Conservation (phyloP, 768 basidiomycete genomes). For the Mycena olivaceomarginata region DNA sequence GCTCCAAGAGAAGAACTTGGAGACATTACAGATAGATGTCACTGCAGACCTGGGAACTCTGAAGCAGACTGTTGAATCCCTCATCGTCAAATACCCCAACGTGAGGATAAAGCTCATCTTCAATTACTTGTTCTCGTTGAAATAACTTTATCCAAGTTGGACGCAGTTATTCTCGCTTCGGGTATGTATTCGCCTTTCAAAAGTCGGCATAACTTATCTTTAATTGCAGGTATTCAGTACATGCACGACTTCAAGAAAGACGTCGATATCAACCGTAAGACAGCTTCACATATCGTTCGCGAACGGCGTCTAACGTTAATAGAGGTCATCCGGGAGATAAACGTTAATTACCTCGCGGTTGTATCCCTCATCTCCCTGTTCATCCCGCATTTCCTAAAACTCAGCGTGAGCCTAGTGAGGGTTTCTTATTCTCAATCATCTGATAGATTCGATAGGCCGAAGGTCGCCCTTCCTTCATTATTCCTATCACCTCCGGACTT, state of each 20-base stretch:
- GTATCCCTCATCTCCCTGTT: constrained; percentile 69
- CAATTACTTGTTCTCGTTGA: background rate
- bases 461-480: constrained; percentile 68
- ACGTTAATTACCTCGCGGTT: constrained; percentile 73
- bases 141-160: constrained; percentile 61
- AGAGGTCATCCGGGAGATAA: constrained; percentile 69
- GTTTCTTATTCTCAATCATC: background rate
- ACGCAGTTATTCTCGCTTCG: constrained; percentile 63
- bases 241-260: constrained; percentile 66
- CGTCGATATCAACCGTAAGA: constrained; percentile 64
- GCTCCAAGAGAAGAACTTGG: constrained; percentile 61
- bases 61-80: constrained; percentile 62
- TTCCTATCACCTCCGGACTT: constrained; percentile 73
- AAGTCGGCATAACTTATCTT: no score
- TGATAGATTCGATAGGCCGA: constrained; percentile 55
- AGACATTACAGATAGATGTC: constrained; percentile 66
- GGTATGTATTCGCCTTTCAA: no score
- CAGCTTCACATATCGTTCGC: background rate
- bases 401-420: constrained; percentile 61
- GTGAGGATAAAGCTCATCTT: constrained; percentile 53
- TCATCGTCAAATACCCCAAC: constrained; percentile 68
- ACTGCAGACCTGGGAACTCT: constrained; percentile 59
- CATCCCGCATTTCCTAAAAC: constrained; percentile 72
- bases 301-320: constrained; percentile 14
- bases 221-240: constrained; percentile 64